A percentile compares a stretch with the other conserved stretches of the same genome.
phyloP scores from a whole-genome alignment of 257 asterid species.

The Solanum acaule region DNA sequence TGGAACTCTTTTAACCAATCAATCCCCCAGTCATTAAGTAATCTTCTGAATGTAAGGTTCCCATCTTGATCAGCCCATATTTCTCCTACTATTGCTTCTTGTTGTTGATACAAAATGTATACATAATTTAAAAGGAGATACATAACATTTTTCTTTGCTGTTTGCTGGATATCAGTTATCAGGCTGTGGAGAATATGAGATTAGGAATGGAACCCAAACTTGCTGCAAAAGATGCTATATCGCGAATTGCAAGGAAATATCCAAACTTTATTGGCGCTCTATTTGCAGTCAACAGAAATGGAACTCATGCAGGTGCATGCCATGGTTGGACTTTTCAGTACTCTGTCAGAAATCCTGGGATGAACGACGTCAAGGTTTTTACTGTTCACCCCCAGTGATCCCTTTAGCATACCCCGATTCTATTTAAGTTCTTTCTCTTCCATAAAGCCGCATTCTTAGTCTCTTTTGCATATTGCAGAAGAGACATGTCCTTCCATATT shows the following conservation, averaged over 20 bases:
- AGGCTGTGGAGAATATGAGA: conserved; percentile 97
- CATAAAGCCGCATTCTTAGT: neutral
- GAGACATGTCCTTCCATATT: neutral
- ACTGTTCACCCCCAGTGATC: conserved; percentile 30
- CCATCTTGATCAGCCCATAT: neutral
- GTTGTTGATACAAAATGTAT: neutral
- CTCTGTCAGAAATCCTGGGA: conserved; percentile 59
- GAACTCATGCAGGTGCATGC: conserved; percentile 87
- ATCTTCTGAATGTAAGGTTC: neutral
- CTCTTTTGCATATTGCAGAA: neutral
- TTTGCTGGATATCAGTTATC: conserved; percentile 45
- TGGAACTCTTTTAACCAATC: neutral
- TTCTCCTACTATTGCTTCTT: neutral
- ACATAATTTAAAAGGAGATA: neutral
- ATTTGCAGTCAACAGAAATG: conserved; percentile 60
- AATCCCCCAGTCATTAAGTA: neutral
- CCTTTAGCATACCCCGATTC: neutral
- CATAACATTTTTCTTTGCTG: neutral
- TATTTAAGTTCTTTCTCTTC: neutral
- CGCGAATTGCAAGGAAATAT: conserved; percentile 65
- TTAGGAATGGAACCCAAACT: conserved; percentile 84
- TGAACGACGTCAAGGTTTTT: conserved; percentile 57
- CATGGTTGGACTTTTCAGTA: conserved; percentile 96
- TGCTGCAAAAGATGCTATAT: conserved; percentile 83
- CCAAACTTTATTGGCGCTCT: conserved; percentile 82